These are phyloP conservation scores for Aaosphaeria pasadenensis DNA, from an alignment of 2,329 filamentous ascomycete species.

Conservation along the genomic window DNA sequence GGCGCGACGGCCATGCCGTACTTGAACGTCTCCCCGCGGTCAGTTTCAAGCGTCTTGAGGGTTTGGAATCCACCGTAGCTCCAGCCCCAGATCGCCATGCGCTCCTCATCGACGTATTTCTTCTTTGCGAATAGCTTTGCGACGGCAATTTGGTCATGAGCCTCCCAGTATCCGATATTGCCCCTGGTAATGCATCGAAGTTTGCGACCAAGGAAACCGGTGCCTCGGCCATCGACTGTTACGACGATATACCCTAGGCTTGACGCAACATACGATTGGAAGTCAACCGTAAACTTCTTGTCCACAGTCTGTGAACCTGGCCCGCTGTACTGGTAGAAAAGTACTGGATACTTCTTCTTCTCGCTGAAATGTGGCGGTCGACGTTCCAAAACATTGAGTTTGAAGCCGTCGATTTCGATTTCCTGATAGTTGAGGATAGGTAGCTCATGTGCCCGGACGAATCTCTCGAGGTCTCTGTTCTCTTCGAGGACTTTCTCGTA, in stretches of 20 bases:
- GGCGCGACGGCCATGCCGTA: conserved; percentile 98
- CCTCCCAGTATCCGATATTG: conserved; percentile 80
- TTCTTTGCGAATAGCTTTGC: conserved; percentile 81
- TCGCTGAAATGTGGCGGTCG: conserved; percentile 85
- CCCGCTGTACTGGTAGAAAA: conserved; percentile 93
- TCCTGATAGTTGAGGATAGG: conserved; percentile 81
- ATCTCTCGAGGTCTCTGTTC: conserved; percentile 67
- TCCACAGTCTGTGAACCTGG: conserved; percentile 87
- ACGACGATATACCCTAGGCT: conserved; percentile 89
- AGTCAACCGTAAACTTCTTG: conserved; percentile 80
- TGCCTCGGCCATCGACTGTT: conserved; percentile 90
- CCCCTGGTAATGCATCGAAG: conserved; percentile 79
- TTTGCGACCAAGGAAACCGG: conserved; percentile 82
- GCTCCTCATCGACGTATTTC: conserved; percentile 75
- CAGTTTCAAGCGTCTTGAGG: conserved; percentile 88
- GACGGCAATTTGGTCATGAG: conserved; percentile 85
- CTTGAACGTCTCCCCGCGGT: conserved; percentile 84
- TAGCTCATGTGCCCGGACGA: conserved; percentile 73
- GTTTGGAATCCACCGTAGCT: conserved; percentile 95
- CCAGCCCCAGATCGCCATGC: conserved; percentile 97
- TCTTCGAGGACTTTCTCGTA: conserved; percentile 75
- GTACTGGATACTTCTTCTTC: conserved; percentile 83
- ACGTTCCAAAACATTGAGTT: conserved; percentile 73
- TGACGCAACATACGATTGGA: conserved; percentile 84
- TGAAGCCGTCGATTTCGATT: conserved; percentile 76